These are phyloP conservation scores for Apiotrichum sp. DNA, from an alignment of 1,284 basidiomycete species.

Conservation along the genomic window DNA sequence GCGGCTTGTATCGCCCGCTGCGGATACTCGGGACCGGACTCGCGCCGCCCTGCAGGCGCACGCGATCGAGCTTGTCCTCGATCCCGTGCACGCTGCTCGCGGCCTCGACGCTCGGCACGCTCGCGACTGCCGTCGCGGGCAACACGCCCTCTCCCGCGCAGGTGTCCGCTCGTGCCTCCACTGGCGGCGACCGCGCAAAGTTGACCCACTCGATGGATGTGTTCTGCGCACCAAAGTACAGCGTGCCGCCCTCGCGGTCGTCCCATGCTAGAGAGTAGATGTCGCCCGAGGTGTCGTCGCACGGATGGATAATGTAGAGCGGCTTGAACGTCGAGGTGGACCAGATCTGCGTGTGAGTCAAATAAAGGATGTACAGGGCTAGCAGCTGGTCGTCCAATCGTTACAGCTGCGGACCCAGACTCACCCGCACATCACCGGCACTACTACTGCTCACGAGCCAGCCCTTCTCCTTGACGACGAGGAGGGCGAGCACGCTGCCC, in stretches of 20 bases:
- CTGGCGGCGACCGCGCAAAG: no score
- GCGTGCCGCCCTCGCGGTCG: conserved; percentile 56
- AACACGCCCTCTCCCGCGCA: no score
- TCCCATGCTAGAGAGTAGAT: conserved; percentile 85
- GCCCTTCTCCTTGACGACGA: conserved; percentile 64
- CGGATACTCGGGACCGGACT: neutral
- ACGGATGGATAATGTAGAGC: conserved; percentile 73
- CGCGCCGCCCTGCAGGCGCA: neutral
- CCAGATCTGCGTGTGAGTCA: conserved; percentile 70
- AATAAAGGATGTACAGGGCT: conserved; percentile 3
- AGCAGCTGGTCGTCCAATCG: no score
- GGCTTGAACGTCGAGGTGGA: conserved; percentile 64
- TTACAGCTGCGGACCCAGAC: no score
- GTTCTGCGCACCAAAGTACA: conserved; percentile 82
- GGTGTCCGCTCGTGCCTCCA: no score
- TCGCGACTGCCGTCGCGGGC: no score
- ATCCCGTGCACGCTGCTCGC: neutral
- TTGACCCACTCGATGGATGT: conserved; percentile 80
- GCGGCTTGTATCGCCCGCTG: conserved; percentile 39
- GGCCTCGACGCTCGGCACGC: no score
- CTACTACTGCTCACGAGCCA: conserved; percentile 75
- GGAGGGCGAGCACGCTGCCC: conserved; percentile 75
- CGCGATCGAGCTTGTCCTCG: neutral
- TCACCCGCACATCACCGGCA: conserved; percentile 71
- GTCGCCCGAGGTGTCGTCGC: conserved; percentile 81